Evolutionary conservation across 1,284 basidiomycete species (phyloP).

Genomic region (Pseudozyma sp.): DNA sequence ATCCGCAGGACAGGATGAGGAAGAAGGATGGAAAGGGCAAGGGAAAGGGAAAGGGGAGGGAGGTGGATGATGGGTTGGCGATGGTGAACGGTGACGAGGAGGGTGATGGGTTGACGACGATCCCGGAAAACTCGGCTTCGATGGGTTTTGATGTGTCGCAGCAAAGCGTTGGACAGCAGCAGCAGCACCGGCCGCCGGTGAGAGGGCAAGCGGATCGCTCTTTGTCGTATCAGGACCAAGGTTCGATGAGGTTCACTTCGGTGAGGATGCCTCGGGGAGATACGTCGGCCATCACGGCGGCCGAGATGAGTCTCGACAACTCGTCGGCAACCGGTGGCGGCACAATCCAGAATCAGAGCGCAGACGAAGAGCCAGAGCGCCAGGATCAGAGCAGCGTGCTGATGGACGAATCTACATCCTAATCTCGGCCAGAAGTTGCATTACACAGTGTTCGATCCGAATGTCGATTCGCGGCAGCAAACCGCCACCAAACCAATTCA

Average conservation of each 20-base stretch:
- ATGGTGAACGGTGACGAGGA: neutral
- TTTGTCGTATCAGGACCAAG: no score
- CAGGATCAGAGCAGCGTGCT: constrained; percentile 31
- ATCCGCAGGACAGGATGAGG: constrained; percentile 12
- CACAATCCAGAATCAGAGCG: neutral
- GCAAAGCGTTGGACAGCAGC: constrained; percentile 2
- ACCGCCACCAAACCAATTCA: no score
- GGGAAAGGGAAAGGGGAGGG: constrained; percentile 13
- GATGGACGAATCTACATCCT: constrained; percentile 42
- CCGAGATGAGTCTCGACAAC: constrained; percentile 45
- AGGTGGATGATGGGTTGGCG: neutral
- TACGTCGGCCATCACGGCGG: constrained; percentile 8
- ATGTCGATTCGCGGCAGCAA: no score
- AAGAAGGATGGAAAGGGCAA: constrained; percentile 4
- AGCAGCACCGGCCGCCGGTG: neutral
- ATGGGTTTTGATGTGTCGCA: neutral
- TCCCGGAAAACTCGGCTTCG: constrained; percentile 15
- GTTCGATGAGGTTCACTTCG: no score
- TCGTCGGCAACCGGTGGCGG: constrained; percentile 1
- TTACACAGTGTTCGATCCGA: neutral
- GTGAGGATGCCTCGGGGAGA: neutral
- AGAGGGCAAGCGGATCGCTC: no score
- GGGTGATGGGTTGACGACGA: neutral
- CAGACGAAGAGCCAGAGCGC: neutral
- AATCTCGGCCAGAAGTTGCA: neutral